Conservation (phyloP, 768 basidiomycete genomes). For the Pleurotus tuber-regium region DNA sequence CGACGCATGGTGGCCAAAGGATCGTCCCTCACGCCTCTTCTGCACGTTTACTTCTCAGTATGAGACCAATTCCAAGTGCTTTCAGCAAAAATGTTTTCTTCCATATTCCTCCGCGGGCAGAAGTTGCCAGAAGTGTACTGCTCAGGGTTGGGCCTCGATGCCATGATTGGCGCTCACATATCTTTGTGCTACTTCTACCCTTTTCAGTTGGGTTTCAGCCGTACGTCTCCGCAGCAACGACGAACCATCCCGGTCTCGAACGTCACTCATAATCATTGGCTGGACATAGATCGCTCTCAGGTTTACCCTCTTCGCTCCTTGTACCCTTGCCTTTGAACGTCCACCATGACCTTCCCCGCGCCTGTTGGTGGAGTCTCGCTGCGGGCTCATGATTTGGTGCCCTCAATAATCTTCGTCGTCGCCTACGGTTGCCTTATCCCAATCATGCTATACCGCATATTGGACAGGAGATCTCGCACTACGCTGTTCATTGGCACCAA, state of each 20-base stretch:
- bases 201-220: slow-evolving; percentile 2
- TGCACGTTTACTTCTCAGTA: not conserved
- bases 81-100: not conserved
- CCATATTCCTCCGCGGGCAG: not conserved
- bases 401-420: slow-evolving; percentile 17
- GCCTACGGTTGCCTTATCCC: slow-evolving; percentile 14
- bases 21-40: not conserved
- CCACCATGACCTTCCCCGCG: slow-evolving; percentile 6
- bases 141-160: slow-evolving; percentile 10
- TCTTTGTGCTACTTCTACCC: slow-evolving; percentile 1
- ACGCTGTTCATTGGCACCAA: slow-evolving; percentile 9
- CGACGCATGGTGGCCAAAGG: not conserved
- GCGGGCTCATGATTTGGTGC: slow-evolving; percentile 14
- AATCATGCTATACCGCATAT: slow-evolving; percentile 12
- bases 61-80: not conserved
- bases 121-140: not conserved
- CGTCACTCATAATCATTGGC: slow-evolving; percentile 8
- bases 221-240: slow-evolving; percentile 9
- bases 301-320: not conserved
- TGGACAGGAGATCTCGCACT: slow-evolving; percentile 11
- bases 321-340: not conserved
- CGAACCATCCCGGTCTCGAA: slow-evolving; percentile 1
- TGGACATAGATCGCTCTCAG: slow-evolving; percentile 11
- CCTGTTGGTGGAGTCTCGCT: slow-evolving; percentile 18
- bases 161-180: slow-evolving; percentile 5